phyloP scores from a whole-genome alignment of 2,329 filamentous ascomycete species.

The Apiospora phragmitis region DNA sequence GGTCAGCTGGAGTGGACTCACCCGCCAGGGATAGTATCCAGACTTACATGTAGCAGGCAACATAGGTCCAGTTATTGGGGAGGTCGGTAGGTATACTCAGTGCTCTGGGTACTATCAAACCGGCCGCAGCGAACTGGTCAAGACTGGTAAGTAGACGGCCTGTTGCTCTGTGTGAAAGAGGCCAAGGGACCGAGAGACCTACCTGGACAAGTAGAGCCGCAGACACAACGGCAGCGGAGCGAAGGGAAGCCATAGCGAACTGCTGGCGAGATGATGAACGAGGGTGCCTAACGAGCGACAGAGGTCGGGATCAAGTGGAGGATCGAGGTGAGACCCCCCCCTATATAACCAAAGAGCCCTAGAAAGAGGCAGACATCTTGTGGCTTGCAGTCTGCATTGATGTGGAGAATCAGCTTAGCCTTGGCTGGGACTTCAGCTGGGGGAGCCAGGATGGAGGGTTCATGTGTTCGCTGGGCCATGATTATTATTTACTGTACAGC shows the following conservation, averaged over 20 bases:
- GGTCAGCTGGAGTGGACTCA: not conserved
- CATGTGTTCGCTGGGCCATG: not conserved
- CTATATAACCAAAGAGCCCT: not conserved
- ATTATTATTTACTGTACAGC: not conserved
- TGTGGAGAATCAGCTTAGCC: not conserved
- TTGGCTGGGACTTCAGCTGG: not conserved
- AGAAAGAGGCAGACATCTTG: not conserved
- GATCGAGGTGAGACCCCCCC: not conserved
- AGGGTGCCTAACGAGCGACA: not conserved
- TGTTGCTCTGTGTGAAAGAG: not conserved
- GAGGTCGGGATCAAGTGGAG: not conserved
- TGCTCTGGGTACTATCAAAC: conserved; percentile 13
- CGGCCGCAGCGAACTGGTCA: conserved; percentile 6
- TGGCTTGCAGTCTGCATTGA: not conserved
- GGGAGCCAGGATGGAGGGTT: not conserved
- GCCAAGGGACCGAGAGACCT: not conserved
- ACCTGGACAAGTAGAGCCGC: conserved; percentile 2
- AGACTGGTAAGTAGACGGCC: not conserved
- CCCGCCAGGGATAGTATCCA: not conserved
- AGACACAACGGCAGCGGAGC: not conserved
- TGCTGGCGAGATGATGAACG: not conserved
- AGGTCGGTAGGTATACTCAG: conserved; percentile 14
- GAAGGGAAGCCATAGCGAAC: conserved; percentile 9
- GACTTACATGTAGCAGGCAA: conserved; percentile 18
- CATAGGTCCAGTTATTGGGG: conserved; percentile 17